Evolutionary conservation across 805 yeast genomes (phyloP).

Genomic region (Candida ipomoeae): DNA sequence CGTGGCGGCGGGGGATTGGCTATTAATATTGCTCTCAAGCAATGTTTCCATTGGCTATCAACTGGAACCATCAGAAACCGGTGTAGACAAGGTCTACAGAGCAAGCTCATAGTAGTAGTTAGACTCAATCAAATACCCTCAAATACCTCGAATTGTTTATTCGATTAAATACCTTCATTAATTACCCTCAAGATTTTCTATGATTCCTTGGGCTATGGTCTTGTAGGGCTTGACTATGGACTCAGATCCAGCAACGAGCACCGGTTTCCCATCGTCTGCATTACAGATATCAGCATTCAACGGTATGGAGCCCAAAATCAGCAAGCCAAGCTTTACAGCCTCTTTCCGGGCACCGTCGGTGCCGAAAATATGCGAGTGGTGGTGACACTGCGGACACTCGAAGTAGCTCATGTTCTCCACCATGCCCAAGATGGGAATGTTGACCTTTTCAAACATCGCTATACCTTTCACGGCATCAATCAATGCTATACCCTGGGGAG

Average conservation of each 20-base stretch:
- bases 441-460: constrained; percentile 68
- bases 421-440: constrained; percentile 68
- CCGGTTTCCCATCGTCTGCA: constrained; percentile 65
- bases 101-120: neutral
- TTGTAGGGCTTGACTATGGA: constrained; percentile 41
- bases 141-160: neutral
- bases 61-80: neutral
- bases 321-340: constrained; percentile 44
- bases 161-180: too few relatives aligned
- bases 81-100: neutral
- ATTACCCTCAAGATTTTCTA: constrained; percentile 11
- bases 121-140: neutral
- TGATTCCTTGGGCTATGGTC: constrained; percentile 42
- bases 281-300: constrained; percentile 55
- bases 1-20: neutral
- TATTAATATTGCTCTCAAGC: neutral
- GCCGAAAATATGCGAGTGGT: constrained; percentile 74
- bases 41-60: neutral
- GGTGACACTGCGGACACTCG: constrained; percentile 71
- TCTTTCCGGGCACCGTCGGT: constrained; percentile 53
- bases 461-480: constrained; percentile 79
- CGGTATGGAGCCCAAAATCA: constrained; percentile 64
- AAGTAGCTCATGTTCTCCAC: constrained; percentile 82
- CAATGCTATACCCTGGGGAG: constrained; percentile 83
- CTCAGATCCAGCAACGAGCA: constrained; percentile 43